Percentiles rank a stretch among this genome's conserved stretches.
Evolutionary conservation across 495 filamentous ascomycete species (phyloP).

Genomic region (Lophium mytilinum): DNA sequence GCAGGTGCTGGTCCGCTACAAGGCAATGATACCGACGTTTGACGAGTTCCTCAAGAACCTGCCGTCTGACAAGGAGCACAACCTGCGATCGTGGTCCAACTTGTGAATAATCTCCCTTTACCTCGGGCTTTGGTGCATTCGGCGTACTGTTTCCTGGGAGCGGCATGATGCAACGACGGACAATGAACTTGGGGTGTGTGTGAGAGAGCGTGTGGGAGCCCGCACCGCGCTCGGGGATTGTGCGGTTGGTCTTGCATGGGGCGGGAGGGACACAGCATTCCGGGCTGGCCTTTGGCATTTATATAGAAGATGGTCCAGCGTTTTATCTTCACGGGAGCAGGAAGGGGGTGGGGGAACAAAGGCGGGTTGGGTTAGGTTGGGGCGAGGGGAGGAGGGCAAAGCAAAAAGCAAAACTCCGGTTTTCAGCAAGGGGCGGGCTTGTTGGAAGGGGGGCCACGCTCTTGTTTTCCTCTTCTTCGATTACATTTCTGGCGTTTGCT

Average conservation of each 20-base stretch:
- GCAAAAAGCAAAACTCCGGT: too few relatives aligned
- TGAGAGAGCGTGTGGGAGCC: neutral
- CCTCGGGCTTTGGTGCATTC: slow-evolving; percentile 1
- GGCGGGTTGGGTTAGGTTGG: neutral
- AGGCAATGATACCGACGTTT: slow-evolving; percentile 77
- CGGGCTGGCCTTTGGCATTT: slow-evolving; percentile 16
- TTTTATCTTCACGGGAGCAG: slow-evolving; percentile 6
- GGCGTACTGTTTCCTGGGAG: slow-evolving; percentile 7
- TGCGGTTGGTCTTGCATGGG: too few relatives aligned
- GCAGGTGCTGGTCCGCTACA: slow-evolving; percentile 70
- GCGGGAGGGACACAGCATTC: neutral
- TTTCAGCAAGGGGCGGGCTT: too few relatives aligned
- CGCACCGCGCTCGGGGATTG: too few relatives aligned
- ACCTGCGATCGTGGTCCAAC: slow-evolving; percentile 18
- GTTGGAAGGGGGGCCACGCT: too few relatives aligned
- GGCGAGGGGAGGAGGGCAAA: too few relatives aligned
- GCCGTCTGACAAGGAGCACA: slow-evolving; percentile 34
- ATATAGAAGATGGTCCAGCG: slow-evolving; percentile 21
- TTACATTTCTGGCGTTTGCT: neutral
- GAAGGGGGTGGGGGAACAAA: neutral
- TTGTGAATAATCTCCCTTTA: slow-evolving; percentile 13
- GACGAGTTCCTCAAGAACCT: slow-evolving; percentile 67
- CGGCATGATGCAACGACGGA: slow-evolving; percentile 2
- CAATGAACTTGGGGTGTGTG: neutral
- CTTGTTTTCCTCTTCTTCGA: too few relatives aligned